A percentile compares a stretch with the other conserved stretches of the same genome.
Conservation (phyloP, 2,329 filamentous ascomycete genomes). For the Aspergillus sclerotialis region DNA sequence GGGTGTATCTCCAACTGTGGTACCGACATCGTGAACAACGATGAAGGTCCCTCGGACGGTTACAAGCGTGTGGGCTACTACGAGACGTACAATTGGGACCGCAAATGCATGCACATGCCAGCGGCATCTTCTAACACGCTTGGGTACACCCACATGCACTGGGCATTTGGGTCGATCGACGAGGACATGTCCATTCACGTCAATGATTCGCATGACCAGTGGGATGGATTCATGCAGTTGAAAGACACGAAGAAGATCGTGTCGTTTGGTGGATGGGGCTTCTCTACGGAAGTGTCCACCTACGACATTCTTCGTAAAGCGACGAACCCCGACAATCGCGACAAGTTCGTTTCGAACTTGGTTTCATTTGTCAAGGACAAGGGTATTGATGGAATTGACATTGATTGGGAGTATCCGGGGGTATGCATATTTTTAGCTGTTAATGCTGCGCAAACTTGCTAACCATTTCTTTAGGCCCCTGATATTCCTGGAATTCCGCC, state of each 20-base stretch:
- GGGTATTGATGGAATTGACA: constrained; percentile 35
- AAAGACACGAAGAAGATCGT: constrained; percentile 30
- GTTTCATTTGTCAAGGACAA: constrained; percentile 35
- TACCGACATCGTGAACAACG: constrained; percentile 23
- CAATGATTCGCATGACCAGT: no score
- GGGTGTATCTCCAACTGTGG: constrained; percentile 41
- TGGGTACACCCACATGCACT: constrained; percentile 29
- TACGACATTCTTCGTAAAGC: constrained; percentile 33
- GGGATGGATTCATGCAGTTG: constrained; percentile 25
- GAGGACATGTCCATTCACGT: no score
- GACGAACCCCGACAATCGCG: constrained; percentile 29
- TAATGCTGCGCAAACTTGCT: no score
- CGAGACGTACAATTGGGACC: constrained; percentile 22
- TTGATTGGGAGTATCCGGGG: constrained; percentile 36
- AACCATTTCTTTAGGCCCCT: no score
- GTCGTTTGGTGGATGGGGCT: constrained; percentile 40
- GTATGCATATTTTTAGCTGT: no score
- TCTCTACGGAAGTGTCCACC: constrained; percentile 30
- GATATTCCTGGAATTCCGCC: constrained; percentile 31
- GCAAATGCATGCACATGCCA: constrained; percentile 25
- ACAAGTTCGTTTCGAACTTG: constrained; percentile 29
- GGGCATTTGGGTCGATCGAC: no score
- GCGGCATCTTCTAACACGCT: constrained; percentile 12
- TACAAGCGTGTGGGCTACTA: constrained; percentile 25
- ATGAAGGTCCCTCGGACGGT: constrained; percentile 11